A percentile compares a stretch with the other conserved stretches of the same genome.
Conservation (phyloP, 2,329 filamentous ascomycete species). For the Fusarium compactum region DNA sequence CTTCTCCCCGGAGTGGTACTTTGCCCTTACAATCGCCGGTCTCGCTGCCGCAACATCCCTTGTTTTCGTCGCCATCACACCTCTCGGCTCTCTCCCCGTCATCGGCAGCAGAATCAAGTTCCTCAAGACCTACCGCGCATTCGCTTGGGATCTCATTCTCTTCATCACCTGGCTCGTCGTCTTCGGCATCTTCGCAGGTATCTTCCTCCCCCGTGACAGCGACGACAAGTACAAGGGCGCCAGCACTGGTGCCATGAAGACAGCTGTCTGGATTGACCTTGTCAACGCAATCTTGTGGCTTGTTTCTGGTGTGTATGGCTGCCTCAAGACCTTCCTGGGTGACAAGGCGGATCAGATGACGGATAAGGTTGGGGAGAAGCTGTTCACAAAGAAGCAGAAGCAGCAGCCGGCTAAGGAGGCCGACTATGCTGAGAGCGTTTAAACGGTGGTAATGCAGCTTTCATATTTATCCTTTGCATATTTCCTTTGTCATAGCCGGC, state of each 20-base stretch:
- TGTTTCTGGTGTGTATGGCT: slow-evolving; percentile 58
- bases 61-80: slow-evolving; percentile 55
- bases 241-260: slow-evolving; percentile 69
- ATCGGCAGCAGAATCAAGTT: slow-evolving; percentile 51
- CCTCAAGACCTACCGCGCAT: slow-evolving; percentile 58
- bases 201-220: slow-evolving; percentile 73
- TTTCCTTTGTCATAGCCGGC: slow-evolving; percentile 32
- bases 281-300: slow-evolving; percentile 76
- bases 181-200: slow-evolving; percentile 78
- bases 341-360: slow-evolving; percentile 56
- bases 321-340: slow-evolving; percentile 56
- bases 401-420: slow-evolving; percentile 42
- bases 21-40: slow-evolving; percentile 69
- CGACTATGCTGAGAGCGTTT: slow-evolving; percentile 48
- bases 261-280: slow-evolving; percentile 78
- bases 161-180: slow-evolving; percentile 71
- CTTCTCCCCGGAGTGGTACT: slow-evolving; percentile 71
- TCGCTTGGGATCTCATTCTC: slow-evolving; percentile 59
- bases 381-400: slow-evolving; percentile 55
- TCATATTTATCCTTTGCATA: neutral
- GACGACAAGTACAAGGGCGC: slow-evolving; percentile 62
- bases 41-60: slow-evolving; percentile 66
- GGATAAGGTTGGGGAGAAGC: slow-evolving; percentile 55
- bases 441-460: neutral
- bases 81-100: slow-evolving; percentile 51